phyloP scores from a whole-genome alignment of 2,329 filamentous ascomycete species.

The Lachnellula subtilissima region DNA sequence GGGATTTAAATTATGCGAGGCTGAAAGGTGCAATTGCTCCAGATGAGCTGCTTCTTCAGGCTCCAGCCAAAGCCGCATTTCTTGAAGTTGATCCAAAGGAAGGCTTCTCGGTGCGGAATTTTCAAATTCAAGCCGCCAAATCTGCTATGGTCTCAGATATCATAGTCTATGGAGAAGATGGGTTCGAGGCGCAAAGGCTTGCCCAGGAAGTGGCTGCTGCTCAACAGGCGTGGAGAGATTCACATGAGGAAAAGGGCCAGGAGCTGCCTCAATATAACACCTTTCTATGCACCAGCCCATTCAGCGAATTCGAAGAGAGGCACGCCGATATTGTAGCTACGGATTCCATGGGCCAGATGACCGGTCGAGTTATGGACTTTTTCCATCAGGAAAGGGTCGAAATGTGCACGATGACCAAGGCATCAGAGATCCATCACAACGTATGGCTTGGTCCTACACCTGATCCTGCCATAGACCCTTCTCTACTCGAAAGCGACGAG shows the following conservation, averaged over 20 bases:
- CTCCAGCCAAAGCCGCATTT: slow-evolving; percentile 49
- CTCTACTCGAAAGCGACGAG: slow-evolving; percentile 43
- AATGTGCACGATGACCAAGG: slow-evolving; percentile 89
- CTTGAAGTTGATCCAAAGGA: slow-evolving; percentile 79
- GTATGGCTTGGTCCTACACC: slow-evolving; percentile 89
- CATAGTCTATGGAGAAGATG: slow-evolving; percentile 79
- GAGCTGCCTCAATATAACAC: slow-evolving; percentile 71
- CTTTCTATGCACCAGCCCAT: slow-evolving; percentile 65
- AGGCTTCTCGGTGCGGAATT: slow-evolving; percentile 94
- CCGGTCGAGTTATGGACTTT: slow-evolving; percentile 80
- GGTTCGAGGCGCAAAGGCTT: slow-evolving; percentile 56
- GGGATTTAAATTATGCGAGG: slow-evolving; percentile 66
- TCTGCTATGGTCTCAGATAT: slow-evolving; percentile 85
- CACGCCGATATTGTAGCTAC: slow-evolving; percentile 69
- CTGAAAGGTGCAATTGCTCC: slow-evolving; percentile 84
- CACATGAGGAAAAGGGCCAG: slow-evolving; percentile 52
- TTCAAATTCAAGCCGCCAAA: slow-evolving; percentile 92
- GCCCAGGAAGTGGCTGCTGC: slow-evolving; percentile 67
- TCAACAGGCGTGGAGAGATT: slow-evolving; percentile 69
- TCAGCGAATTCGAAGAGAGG: slow-evolving; percentile 65
- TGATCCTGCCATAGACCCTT: slow-evolving; percentile 49
- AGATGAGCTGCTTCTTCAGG: slow-evolving; percentile 66
- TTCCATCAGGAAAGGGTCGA: slow-evolving; percentile 82
- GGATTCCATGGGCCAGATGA: slow-evolving; percentile 65
- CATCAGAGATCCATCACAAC: slow-evolving; percentile 83